phyloP scores from a whole-genome alignment of 208 protist genomes.

The Herpetomonas samuelpessoai region DNA sequence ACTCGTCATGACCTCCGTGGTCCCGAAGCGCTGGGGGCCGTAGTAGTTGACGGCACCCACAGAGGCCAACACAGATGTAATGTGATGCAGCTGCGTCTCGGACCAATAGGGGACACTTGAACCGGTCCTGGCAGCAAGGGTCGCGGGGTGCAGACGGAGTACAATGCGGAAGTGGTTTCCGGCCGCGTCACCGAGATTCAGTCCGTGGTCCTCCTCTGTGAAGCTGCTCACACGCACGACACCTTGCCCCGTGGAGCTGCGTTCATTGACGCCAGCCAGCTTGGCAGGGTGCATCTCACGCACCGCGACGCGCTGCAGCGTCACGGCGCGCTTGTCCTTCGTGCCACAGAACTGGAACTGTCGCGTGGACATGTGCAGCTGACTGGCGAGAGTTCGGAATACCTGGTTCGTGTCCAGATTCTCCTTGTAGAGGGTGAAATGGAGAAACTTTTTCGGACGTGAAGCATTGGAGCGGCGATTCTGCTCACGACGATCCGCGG shows the following conservation, averaged over 20 bases:
- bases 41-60: slow-evolving; percentile 95
- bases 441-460: slow-evolving; percentile 43
- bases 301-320: slow-evolving; percentile 88
- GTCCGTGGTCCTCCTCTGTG: slow-evolving; percentile 34
- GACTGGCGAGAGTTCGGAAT: slow-evolving; percentile 59
- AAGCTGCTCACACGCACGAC: slow-evolving; percentile 84
- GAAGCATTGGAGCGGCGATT: slow-evolving; percentile 55
- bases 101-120: slow-evolving; percentile 3
- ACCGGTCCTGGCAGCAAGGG: background rate
- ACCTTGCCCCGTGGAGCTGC: slow-evolving; percentile 40
- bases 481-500: slow-evolving; percentile 51
- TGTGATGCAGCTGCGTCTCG: slow-evolving; percentile 12
- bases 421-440: slow-evolving; percentile 95
- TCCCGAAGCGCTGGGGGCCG: slow-evolving; percentile 95
- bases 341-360: slow-evolving; percentile 92
- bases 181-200: slow-evolving; percentile 82
- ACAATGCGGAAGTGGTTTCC: slow-evolving; percentile 94
- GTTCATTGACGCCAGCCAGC: slow-evolving; percentile 61
- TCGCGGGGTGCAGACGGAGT: slow-evolving; percentile 60
- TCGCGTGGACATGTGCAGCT: slow-evolving; percentile 52
- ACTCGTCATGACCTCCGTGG: slow-evolving; percentile 88
- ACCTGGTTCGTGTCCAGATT: slow-evolving; percentile 89
- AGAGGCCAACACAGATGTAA: slow-evolving; percentile 24
- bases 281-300: slow-evolving; percentile 54
- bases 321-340: slow-evolving; percentile 95